Conservation (phyloP, 805 yeast species). For the Komagataella mondaviorum region DNA sequence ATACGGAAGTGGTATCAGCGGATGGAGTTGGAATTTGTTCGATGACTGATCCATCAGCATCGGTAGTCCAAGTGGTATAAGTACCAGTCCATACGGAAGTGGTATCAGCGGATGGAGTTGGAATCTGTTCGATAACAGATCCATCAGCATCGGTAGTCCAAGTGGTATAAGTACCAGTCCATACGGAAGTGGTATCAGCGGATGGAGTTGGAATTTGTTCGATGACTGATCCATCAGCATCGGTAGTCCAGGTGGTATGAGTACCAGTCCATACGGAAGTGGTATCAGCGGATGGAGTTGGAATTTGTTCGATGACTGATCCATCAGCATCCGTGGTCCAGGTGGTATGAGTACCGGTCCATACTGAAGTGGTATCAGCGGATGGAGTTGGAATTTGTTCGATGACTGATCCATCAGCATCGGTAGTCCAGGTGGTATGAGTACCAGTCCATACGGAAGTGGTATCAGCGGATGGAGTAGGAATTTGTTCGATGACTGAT, state of each 20-base stretch:
- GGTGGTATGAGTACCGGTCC: neutral
- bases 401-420: neutral
- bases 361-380: neutral
- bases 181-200: no score
- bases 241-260: neutral
- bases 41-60: no score
- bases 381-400: neutral
- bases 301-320: neutral
- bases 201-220: no score
- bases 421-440: neutral
- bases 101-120: no score
- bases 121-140: no score
- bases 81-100: no score
- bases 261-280: neutral
- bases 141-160: no score
- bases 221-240: neutral
- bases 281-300: neutral
- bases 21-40: no score
- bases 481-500: neutral
- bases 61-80: no score
- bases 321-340: neutral
- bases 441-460: neutral
- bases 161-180: no score
- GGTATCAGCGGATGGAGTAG: neutral
- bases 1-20: no score